phyloP scores from a whole-genome alignment of 768 basidiomycete species.

The Hericium rajendrae region DNA sequence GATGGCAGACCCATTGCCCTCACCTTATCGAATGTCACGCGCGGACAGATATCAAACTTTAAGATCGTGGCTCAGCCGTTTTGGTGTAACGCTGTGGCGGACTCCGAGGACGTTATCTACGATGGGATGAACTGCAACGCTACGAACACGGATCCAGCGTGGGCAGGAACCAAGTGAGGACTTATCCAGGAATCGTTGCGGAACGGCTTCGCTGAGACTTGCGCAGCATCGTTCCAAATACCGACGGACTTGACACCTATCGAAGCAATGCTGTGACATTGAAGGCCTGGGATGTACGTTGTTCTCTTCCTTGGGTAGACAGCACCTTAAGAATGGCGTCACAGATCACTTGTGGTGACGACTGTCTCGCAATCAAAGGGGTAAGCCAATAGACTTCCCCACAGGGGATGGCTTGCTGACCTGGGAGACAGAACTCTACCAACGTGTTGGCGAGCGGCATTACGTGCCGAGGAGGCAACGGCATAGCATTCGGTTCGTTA shows the following conservation, averaged over 20 bases:
- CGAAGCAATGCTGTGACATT: constrained; percentile 38
- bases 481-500: constrained; percentile 50
- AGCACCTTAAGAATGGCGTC: background rate
- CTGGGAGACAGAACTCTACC: constrained; percentile 37
- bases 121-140: constrained; percentile 53
- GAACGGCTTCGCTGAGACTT: background rate
- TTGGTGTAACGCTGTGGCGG: constrained; percentile 49
- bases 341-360: constrained; percentile 48
- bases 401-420: background rate
- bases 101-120: constrained; percentile 39
- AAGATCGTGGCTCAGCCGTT: constrained; percentile 46
- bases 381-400: constrained; percentile 25
- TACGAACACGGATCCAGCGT: constrained; percentile 39
- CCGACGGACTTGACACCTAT: constrained; percentile 55
- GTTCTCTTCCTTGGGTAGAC: background rate
- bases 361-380: constrained; percentile 57
- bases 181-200: background rate
- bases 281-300: constrained; percentile 40
- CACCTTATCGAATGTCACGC: constrained; percentile 35
- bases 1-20: constrained; percentile 51
- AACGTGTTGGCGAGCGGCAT: constrained; percentile 39
- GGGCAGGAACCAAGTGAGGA: constrained; percentile 34
- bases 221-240: constrained; percentile 45
- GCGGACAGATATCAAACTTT: constrained; percentile 38
- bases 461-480: constrained; percentile 49